phyloP scores from a whole-genome alignment of 805 yeast genomes.

The Candida ficus region DNA sequence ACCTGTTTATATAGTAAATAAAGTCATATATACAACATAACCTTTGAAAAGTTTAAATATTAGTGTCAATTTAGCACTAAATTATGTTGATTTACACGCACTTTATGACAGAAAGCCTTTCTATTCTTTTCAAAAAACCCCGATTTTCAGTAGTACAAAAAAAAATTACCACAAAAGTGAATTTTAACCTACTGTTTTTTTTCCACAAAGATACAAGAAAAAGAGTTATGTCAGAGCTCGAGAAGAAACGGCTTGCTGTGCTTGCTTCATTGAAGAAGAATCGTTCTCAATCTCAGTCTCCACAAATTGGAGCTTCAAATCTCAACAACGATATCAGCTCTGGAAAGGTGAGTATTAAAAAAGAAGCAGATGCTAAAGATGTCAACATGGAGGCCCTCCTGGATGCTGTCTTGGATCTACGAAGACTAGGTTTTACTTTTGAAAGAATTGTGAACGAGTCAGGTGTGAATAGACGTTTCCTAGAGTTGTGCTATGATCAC shows the following conservation, averaged over 20 bases:
- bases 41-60: too few relatives aligned
- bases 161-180: too few relatives aligned
- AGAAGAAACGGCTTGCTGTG: slow-evolving; percentile 22
- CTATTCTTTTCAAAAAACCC: neutral
- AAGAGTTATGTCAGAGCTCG: slow-evolving; percentile 15
- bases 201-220: neutral
- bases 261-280: slow-evolving; percentile 19
- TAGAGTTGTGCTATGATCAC: slow-evolving; percentile 13
- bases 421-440: slow-evolving; percentile 22
- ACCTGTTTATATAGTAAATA: too few relatives aligned
- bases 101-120: too few relatives aligned
- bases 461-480: slow-evolving; percentile 16
- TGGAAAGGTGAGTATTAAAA: neutral
- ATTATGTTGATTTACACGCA: too few relatives aligned
- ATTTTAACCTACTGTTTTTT: too few relatives aligned
- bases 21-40: too few relatives aligned
- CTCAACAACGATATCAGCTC: neutral
- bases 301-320: neutral
- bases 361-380: neutral
- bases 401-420: slow-evolving; percentile 21
- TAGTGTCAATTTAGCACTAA: too few relatives aligned
- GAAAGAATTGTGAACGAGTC: slow-evolving; percentile 15
- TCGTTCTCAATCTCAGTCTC: slow-evolving; percentile 4
- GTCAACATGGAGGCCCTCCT: slow-evolving; percentile 4
- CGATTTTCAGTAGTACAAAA: neutral